A percentile compares a stretch with the other conserved stretches of the same genome.
Conservation (phyloP, 1,284 basidiomycete species). For the Pseudozyma sp. region DNA sequence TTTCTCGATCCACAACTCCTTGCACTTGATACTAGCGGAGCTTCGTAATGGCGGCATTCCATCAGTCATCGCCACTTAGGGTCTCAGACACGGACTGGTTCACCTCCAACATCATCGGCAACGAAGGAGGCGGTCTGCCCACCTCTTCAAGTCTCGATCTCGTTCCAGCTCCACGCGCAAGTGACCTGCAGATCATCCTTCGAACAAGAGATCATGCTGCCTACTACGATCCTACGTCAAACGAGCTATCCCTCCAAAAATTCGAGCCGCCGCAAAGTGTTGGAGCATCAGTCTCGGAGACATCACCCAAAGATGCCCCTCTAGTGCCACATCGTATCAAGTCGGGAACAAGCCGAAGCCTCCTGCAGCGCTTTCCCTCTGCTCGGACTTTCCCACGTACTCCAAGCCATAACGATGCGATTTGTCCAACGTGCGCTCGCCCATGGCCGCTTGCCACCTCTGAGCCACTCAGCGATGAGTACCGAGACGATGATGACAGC, state of each 20-base stretch:
- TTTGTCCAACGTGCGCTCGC: conserved; percentile 48
- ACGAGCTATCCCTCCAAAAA: conserved; percentile 49
- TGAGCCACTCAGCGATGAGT: not conserved
- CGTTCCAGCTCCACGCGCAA: conserved; percentile 32
- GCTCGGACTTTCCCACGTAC: not conserved
- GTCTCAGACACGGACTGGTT: conserved; percentile 25
- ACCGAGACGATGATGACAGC: not conserved
- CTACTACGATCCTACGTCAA: conserved; percentile 49
- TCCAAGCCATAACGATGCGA: not conserved
- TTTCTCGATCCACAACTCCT: no score
- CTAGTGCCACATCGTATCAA: conserved; percentile 20
- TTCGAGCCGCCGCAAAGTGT: not conserved
- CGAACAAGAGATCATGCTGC: conserved; percentile 57
- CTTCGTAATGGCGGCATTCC: conserved; percentile 6
- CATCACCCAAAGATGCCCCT: conserved; percentile 9
- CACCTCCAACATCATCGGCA: conserved; percentile 17
- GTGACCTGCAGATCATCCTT: conserved; percentile 58
- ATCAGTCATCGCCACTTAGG: conserved; percentile 30
- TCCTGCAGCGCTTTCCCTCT: conserved; percentile 16
- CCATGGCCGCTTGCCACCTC: conserved; percentile 20
- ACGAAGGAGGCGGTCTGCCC: not conserved
- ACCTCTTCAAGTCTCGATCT: conserved; percentile 39
- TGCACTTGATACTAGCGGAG: not conserved
- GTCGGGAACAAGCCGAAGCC: conserved; percentile 1
- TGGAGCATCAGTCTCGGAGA: not conserved